A percentile compares a stretch with the other conserved stretches of the same genome.
phyloP scores from a whole-genome alignment of 768 basidiomycete species.

The Russula sp. region DNA sequence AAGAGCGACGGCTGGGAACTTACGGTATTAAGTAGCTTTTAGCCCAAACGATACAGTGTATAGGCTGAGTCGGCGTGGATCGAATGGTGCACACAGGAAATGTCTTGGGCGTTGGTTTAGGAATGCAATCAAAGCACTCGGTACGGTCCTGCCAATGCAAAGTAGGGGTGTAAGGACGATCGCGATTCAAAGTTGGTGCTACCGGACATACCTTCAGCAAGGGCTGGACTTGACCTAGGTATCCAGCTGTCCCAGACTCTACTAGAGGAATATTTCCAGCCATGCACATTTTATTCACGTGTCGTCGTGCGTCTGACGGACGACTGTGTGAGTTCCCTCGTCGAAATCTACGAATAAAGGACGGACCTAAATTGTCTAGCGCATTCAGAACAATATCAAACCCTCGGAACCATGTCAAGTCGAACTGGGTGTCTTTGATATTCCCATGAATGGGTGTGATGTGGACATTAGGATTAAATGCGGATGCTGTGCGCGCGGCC shows the following conservation, averaged over 20 bases:
- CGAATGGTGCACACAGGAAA: constrained; percentile 98
- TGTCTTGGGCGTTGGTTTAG: constrained; percentile 87
- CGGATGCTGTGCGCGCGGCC: constrained; percentile 73
- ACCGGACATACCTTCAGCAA: constrained; percentile 61
- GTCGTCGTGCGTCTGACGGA: constrained; percentile 78
- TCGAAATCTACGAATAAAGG: background rate
- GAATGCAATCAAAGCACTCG: constrained; percentile 96
- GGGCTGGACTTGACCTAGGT: constrained; percentile 95
- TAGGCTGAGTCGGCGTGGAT: constrained; percentile 93
- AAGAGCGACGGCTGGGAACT: constrained; percentile 27
- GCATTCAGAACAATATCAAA: constrained; percentile 96
- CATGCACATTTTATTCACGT: constrained; percentile 98
- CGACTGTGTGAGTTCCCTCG: background rate
- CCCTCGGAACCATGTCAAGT: constrained; percentile 81
- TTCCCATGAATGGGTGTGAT: constrained; percentile 91
- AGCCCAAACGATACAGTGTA: constrained; percentile 99
- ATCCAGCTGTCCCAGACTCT: constrained; percentile 95
- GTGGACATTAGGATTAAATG: constrained; percentile 83
- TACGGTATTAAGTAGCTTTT: constrained; percentile 94
- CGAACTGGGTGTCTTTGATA: constrained; percentile 89
- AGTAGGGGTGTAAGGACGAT: background rate
- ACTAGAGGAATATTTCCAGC: constrained; percentile 86
- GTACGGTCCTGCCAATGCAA: constrained; percentile 56
- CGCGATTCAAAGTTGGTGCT: background rate
- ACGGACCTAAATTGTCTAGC: constrained; percentile 87